Base-by-base conservation (phyloP, 306 rosid species). In the Oemleria cerasiformis region DNA sequence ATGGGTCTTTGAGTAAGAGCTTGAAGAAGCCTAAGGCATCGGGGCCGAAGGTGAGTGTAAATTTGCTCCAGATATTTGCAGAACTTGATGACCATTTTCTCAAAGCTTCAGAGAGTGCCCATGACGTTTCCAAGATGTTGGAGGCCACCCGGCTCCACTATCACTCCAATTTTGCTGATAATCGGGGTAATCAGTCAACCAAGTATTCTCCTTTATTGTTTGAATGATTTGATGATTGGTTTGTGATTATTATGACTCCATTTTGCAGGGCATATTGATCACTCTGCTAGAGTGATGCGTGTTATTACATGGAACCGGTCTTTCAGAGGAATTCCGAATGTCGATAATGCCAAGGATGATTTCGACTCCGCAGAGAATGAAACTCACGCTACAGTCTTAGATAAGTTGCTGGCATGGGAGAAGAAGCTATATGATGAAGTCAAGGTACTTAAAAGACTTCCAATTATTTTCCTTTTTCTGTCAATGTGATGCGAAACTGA, bases 161-260 rank as follows among this genome's bases (percentile, higher is more conserved):
- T 84, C 99, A 95, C 86, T 95, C 99, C 25, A 95, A 95, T 79
- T 95, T 89, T 62, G 99, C 99, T 8, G 97, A 91, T 78, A 95
- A 91, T 81, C 88, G 95, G 75, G 99, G 99, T 91, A 78, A 44
- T 48, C 43, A 0, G n/a, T 14, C 60, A 55, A 9, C 70, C 36
- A 30, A 30, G 36, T 30, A 30, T 1, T 30, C 36, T 3, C 36
- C 36, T 30, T 30, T 30, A 30, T 30, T 30, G 3, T 30, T 30
- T 30, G 36, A 30, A 30, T 30, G 36, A 1, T 30, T 30, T 30
- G 36, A 30, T 30, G 36, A 30, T 1, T 30, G 36, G 36, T 30
- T 30, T 34, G 54, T 60, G 50, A 21, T 19, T 11, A 16, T 67
- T 56, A 14, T 30, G 63, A 55, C 71, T 20, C 63, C 51, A 39